Percentiles rank a stretch among this genome's conserved stretches.
Evolutionary conservation across 192 early-diverging fungal species (phyloP).

Genomic region (Powellomyces hirtus): DNA sequence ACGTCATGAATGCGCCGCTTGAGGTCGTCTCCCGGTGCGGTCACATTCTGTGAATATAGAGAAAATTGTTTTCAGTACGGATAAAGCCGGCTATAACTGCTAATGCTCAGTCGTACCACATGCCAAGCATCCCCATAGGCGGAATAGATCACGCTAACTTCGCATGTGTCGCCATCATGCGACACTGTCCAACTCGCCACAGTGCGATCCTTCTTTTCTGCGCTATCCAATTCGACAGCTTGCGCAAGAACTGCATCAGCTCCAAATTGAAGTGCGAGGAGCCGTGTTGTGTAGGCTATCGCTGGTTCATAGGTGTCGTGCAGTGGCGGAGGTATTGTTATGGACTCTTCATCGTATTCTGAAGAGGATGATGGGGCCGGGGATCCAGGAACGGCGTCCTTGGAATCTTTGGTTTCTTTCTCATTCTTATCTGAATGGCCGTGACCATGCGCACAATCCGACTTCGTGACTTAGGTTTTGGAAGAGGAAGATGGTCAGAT

Average conservation of each 20-base stretch:
- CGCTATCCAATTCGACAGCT: not conserved
- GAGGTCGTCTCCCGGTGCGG: constrained; percentile 2
- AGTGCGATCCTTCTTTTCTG: not conserved
- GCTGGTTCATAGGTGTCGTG: not conserved
- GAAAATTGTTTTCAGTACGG: not conserved
- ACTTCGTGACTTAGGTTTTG: not conserved
- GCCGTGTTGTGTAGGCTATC: not conserved
- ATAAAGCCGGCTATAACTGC: not conserved
- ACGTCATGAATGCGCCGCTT: constrained; percentile 1
- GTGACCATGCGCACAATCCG: not conserved
- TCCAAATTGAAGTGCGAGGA: constrained; percentile 1
- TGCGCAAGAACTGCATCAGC: not conserved
- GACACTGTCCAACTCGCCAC: not conserved
- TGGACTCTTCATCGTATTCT: not conserved
- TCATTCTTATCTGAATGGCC: not conserved
- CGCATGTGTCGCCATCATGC: not conserved
- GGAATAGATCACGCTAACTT: not conserved
- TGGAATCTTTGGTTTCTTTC: not conserved
- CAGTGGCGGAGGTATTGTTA: not conserved
- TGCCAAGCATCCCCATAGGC: not conserved
- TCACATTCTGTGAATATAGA: not conserved
- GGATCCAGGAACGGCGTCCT: not conserved
- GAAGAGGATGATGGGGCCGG: not conserved
- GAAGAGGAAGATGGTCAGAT: not conserved
- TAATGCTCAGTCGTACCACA: not conserved